These are phyloP conservation scores for Globisporangium apiculatum DNA, from an alignment of 352 stramenopile species.

Conservation along the genomic window DNA sequence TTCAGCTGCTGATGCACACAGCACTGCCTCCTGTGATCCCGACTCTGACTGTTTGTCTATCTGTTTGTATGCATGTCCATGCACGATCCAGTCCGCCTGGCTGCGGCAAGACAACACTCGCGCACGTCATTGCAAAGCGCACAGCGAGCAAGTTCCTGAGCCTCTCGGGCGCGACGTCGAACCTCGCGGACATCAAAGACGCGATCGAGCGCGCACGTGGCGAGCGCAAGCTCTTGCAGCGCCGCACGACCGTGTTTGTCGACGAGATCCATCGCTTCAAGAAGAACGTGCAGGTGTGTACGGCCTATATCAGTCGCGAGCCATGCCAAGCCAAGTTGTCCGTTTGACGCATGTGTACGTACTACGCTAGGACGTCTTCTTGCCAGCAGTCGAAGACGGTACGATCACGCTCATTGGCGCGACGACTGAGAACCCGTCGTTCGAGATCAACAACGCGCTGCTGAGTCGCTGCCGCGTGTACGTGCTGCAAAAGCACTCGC, in stretches of 20 bases:
- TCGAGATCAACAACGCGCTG: conserved; percentile 83
- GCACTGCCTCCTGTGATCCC: too few relatives aligned
- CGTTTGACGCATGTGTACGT: too few relatives aligned
- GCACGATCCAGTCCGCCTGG: conserved; percentile 41
- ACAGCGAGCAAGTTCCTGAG: conserved; percentile 67
- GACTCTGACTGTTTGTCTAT: too few relatives aligned
- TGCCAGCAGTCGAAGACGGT: conserved; percentile 71
- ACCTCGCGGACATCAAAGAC: conserved; percentile 62
- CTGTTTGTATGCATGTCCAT: background rate
- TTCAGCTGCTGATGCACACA: too few relatives aligned
- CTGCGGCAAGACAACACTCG: conserved; percentile 83
- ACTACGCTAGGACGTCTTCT: too few relatives aligned
- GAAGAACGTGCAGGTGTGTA: conserved; percentile 50
- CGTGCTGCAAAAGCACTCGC: conserved; percentile 61
- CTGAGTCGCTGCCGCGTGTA: conserved; percentile 78
- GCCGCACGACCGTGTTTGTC: conserved; percentile 81
- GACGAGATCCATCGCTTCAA: conserved; percentile 88
- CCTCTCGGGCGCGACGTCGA: conserved; percentile 69
- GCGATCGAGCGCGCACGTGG: conserved; percentile 62
- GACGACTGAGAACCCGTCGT: conserved; percentile 87
- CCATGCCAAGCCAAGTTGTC: too few relatives aligned
- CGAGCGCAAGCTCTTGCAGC: conserved; percentile 50
- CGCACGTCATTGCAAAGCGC: conserved; percentile 61
- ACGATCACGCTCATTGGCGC: conserved; percentile 85
- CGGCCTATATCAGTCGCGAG: too few relatives aligned